phyloP scores from a whole-genome alignment of 2,329 filamentous ascomycete genomes.

The Colletotrichum chlorophyti region DNA sequence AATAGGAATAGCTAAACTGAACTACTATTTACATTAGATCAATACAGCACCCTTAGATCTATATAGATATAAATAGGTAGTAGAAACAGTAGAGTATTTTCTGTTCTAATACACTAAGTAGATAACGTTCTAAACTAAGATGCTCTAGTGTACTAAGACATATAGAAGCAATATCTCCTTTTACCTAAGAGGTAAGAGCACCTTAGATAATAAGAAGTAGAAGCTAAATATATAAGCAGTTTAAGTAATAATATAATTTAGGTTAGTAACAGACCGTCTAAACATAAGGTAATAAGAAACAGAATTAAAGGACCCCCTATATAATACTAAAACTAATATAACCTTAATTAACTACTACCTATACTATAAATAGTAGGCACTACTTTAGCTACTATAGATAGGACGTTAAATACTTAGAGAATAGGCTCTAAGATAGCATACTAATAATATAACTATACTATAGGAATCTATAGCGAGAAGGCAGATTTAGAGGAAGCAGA shows the following conservation, averaged over 20 bases:
- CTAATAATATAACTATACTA: too few species aligned
- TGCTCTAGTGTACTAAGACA: background rate
- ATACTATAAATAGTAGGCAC: too few species aligned
- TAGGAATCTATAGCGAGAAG: too few species aligned
- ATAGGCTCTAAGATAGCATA: too few species aligned
- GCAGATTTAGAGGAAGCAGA: too few species aligned
- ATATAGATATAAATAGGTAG: background rate
- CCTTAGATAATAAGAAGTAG: background rate
- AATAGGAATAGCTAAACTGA: background rate
- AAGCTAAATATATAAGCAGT: background rate
- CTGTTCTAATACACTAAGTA: background rate
- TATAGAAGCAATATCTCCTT: background rate
- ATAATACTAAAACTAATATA: background rate
- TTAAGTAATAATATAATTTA: background rate
- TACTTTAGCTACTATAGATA: too few species aligned
- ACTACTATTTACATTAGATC: background rate
- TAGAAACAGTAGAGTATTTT: background rate
- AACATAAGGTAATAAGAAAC: background rate
- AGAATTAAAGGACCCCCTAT: background rate
- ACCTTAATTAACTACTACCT: background rate
- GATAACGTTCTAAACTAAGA: background rate
- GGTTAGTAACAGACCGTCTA: background rate
- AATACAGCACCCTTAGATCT: background rate
- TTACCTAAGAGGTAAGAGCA: background rate
- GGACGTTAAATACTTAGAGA: too few species aligned